Evolutionary conservation across 306 rosid species (phyloP), one percentile per base, ranked within the genome.

Genomic region (Fagus sylvatica): DNA sequence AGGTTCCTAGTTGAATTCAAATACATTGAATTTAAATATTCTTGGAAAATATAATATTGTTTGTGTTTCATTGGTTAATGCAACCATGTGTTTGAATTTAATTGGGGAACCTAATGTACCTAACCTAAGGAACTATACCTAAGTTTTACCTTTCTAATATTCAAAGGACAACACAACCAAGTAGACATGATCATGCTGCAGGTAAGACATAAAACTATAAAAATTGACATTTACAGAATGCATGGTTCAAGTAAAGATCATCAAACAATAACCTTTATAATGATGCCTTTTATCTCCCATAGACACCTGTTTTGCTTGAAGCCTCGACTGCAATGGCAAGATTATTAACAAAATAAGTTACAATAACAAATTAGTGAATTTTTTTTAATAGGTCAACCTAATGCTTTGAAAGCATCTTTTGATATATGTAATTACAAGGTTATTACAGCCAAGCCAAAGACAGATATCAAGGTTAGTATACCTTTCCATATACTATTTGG

Each of bases 241-340:
- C 62, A 42, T n/a, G 79, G 84, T 40, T 67, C 59, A 77, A 77
- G 77, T 71, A 64, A 61, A 68, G 22, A 74, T 49, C 57, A 53
- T 48, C 74, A 55, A 57, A 33, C 49, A 66, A 71, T 69, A 73
- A 95, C 98, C 99, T 91, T 93, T 86, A 72, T 95, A 95, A 57
- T 85, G 88, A 73, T 74, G 96, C 78, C 89, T 91, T 80, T 76
- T 93, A 86, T 95, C 99, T 71, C 89, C 91, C 4, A 79, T 84
- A 56, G 82, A 82, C 66, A 78, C 84, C 84, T 93, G 99, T 71
- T 87, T 89, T 19, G 93, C 97, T 82, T 95, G 99, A 87, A 95
- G 99, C 80, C 98, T 87, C 13, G 98, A 75, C 98, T 92, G 91
- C 69, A 84, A 73, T 54, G 62, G 73, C n/a, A 33, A 57, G 62